Evolutionary conservation across 306 rosid genomes (phyloP), one percentile per base, ranked within the genome.

Genomic region (Sphenostylis stenocarpa): DNA sequence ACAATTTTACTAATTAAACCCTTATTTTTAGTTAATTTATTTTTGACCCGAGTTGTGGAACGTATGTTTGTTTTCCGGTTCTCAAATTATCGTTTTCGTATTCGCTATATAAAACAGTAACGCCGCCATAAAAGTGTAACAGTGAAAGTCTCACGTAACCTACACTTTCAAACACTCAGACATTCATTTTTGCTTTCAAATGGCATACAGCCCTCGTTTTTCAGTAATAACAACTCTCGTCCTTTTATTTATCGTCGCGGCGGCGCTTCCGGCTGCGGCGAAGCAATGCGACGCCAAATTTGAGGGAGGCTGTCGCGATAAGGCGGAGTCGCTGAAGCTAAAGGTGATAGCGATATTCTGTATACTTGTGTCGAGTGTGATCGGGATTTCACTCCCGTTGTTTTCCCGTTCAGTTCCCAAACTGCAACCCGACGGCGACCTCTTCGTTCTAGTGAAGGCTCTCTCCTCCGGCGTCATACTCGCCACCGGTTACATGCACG

Each of bases 401-500:
- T 81, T 85, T 61, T 75, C 93, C 0, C 80, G 82, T 1, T 29
- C 66, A 3, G 43, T 92, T 3, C 82, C 88, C 0, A 87, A 88
- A 0, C 70, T 92, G 0, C 52, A 44, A 0, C 97, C 92, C 0
- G 90, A 85, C 41, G 48, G 79, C 5, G 48, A 88, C 34, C 6
- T 84, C 1, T 90, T 93, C 41, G 60, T 56, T 1, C 0, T 90
- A 4, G 84, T 90, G 0, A 93, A 90, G 36, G 92, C 94, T 0
- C 90, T 93, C 13, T 81, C 94, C 0, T 87, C 94, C 0, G 91
- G 92, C 0, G 97, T 93, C 31, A 93, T 93, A 4, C 90, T 93
- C 0, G 94, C 89, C 6, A 89, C 87, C 0, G 96, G 96, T 1
- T 92, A 84, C 85, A 87, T 88, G 96, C 97, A 92, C 31, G 96